These are phyloP conservation scores for Vanrija pseudolonga DNA, from an alignment of 1,284 basidiomycete species.

Conservation along the genomic window DNA sequence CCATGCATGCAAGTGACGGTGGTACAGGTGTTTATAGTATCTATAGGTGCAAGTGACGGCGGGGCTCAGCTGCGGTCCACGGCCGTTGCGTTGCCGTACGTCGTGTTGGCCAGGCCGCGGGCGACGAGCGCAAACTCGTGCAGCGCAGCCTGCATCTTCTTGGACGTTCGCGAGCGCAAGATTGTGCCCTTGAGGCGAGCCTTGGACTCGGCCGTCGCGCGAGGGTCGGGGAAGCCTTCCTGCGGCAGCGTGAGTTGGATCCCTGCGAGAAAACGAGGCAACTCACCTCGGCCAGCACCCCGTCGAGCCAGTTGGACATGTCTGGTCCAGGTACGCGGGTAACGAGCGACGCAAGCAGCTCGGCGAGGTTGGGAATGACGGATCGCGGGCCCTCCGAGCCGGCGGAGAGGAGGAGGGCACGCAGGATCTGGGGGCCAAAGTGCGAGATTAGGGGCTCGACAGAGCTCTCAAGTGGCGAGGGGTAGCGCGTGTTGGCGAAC, in stretches of 20 bases:
- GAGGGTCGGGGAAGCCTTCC: slow-evolving; percentile 39
- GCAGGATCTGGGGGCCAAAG: slow-evolving; percentile 63
- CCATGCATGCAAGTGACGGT: slow-evolving; percentile 1
- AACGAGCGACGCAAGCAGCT: slow-evolving; percentile 65
- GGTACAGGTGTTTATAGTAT: neutral
- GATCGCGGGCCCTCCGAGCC: slow-evolving; percentile 76
- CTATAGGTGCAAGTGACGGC: neutral
- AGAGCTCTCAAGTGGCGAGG: slow-evolving; percentile 39
- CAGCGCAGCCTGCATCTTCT: slow-evolving; percentile 49
- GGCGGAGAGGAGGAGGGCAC: slow-evolving; percentile 68
- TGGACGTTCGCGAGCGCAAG: slow-evolving; percentile 49
- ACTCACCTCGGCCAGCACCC: slow-evolving; percentile 66
- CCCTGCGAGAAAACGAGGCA: neutral
- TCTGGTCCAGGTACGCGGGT: slow-evolving; percentile 56
- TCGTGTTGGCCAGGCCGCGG: slow-evolving; percentile 46
- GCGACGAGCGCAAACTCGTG: slow-evolving; percentile 50
- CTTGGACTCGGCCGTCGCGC: slow-evolving; percentile 60
- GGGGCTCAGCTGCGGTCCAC: slow-evolving; percentile 7
- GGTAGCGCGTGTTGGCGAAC: slow-evolving; percentile 46
- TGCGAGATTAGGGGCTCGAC: slow-evolving; percentile 56
- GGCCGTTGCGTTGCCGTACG: slow-evolving; percentile 48
- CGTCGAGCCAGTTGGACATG: slow-evolving; percentile 65
- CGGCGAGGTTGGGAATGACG: slow-evolving; percentile 75
- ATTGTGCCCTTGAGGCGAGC: slow-evolving; percentile 70
- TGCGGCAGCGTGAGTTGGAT: neutral